Base-by-base conservation (phyloP, 345 rosid species). In the Eucalyptus sideroxylon region DNA sequence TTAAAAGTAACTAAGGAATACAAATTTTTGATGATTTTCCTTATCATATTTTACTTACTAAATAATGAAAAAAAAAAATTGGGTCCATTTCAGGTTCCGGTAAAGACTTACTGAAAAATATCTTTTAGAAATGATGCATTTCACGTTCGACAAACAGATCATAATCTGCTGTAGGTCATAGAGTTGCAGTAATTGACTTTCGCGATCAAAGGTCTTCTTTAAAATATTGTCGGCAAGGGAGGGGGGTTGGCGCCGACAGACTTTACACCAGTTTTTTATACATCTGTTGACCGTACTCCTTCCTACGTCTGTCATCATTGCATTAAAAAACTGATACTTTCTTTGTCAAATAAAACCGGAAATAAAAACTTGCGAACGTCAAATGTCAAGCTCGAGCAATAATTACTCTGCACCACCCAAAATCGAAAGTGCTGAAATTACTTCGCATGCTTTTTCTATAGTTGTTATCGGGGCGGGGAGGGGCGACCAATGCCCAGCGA, bases 361-460 rank as follows among this genome's bases (percentile, higher is more conserved):
- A 12, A 27, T 60, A 27, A 60, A 27, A 60, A 11, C 6, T 60
- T 27, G 67, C 30, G 6, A 60, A 27, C 9, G 8, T 60, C 67
- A 27, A 6, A 60, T 7, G 67, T 60, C 67, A 60, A 11, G 14
- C 31, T 60, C 2, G 4, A 26, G 56, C 9, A 3, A 51, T 16
- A 6, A 6, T 0, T 16, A 51, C 2, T 51, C 55, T 51, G 21
- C 4, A 16, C 21, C 55, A 6, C 21, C 21, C 55, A 3, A 1
- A 11, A 55, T 56, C 60, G 27, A 56, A 56, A 56, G 60, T 23
- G 60, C 60, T 56, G 60, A 56, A 56, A 56, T 56, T 56, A 11
- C 60, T 56, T 56, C 27, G 56, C 31, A 60, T 60, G 67, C 31
- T 27, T 60, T 27, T 12, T 12, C 67, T 60, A 3, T 12, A 60